Evolutionary conservation across 2,329 filamentous ascomycete species (phyloP).

Genomic region (Trichophyton equinum): DNA sequence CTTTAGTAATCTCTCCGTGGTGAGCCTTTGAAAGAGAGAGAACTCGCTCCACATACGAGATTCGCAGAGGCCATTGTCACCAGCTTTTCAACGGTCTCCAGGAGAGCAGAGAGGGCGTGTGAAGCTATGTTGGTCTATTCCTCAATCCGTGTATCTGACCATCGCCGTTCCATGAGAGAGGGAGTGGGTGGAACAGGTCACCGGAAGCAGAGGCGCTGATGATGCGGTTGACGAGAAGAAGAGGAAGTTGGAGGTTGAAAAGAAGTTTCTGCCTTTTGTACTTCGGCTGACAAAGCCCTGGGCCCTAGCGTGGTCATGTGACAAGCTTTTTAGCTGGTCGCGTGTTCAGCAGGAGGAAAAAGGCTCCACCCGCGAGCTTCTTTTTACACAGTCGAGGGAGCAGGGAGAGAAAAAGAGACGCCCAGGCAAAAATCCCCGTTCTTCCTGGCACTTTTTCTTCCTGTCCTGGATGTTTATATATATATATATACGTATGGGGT

Average conservation of each 20-base stretch:
- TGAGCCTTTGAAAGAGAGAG: conserved; percentile 18
- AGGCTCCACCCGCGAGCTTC: neutral
- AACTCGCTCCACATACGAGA: conserved; percentile 29
- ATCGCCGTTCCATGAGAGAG: neutral
- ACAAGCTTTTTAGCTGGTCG: neutral
- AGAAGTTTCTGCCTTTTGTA: conserved; percentile 6
- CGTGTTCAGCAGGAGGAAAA: neutral
- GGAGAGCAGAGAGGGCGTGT: neutral
- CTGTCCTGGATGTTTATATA: neutral
- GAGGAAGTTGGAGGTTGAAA: neutral
- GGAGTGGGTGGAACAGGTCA: neutral
- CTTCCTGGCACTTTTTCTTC: neutral
- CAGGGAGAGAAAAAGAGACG: neutral
- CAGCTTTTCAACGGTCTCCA: conserved; percentile 2
- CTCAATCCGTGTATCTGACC: neutral
- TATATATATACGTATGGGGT: neutral
- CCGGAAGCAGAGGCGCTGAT: neutral
- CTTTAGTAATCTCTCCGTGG: conserved; percentile 10
- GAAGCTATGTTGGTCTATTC: neutral
- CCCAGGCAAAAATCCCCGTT: neutral
- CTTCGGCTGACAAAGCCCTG: conserved; percentile 5
- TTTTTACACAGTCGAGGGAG: neutral
- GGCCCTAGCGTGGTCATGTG: conserved; percentile 2
- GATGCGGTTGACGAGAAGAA: neutral
- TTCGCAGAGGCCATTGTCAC: conserved; percentile 30